A percentile compares a stretch with the other conserved stretches of the same genome.
Conservation (phyloP, 192 early-diverging fungal genomes). For the Backusella parvicylindrica region DNA sequence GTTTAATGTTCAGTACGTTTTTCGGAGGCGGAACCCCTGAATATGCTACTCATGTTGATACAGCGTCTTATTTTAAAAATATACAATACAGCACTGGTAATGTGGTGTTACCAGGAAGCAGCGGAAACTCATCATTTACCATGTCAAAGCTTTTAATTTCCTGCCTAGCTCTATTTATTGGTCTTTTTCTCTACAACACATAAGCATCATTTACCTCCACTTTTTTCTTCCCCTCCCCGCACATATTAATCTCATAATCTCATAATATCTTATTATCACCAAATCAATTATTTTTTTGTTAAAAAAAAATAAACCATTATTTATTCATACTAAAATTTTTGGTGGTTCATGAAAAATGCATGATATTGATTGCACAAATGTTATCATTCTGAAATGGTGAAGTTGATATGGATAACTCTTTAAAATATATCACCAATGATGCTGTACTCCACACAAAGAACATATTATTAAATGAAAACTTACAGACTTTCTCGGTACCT, state of each 20-base stretch:
- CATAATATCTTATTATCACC: too few relatives aligned
- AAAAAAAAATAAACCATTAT: too few relatives aligned
- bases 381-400: background rate
- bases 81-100: slow-evolving; percentile 40
- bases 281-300: too few relatives aligned
- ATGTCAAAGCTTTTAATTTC: background rate
- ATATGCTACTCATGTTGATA: slow-evolving; percentile 38
- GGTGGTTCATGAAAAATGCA: too few relatives aligned
- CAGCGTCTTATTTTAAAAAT: slow-evolving; percentile 42
- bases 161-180: background rate
- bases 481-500: background rate
- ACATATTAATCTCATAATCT: background rate
- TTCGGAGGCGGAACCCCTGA: slow-evolving; percentile 42
- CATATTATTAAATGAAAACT: background rate
- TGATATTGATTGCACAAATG: background rate
- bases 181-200: background rate
- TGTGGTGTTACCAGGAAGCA: background rate
- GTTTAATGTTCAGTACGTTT: slow-evolving; percentile 49
- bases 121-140: background rate
- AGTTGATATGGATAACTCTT: background rate
- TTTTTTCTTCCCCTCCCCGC: too few relatives aligned
- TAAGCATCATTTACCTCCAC: background rate
- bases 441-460: background rate
- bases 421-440: background rate
- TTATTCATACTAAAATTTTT: too few relatives aligned